Base-by-base conservation (phyloP, 345 rosid genomes). In the Trapa bicornis region DNA sequence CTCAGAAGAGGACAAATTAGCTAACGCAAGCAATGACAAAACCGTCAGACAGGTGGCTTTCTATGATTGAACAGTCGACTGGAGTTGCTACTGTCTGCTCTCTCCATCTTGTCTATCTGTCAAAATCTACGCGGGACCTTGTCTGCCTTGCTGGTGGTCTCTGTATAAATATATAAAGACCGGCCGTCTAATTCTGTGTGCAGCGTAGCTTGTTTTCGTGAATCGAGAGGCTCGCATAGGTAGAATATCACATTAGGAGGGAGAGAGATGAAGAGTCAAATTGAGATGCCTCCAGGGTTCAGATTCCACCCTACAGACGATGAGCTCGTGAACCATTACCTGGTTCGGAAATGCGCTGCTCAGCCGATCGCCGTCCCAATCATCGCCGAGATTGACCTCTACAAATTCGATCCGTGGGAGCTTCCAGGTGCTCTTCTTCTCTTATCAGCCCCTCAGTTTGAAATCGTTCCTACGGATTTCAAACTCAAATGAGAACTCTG, bases 271-370 rank as follows among this genome's bases (percentile, higher is more conserved):
- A 64, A 64, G 67, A 66, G 67, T 35, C 89, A 76, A 71, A 11
- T 89, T 7, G 84, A 80, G 63, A 75, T 93, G 45, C 98, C 98
- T 33, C 79, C 97, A 0, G 98, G 98, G 52, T 90, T 93, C 82
- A 79, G 98, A 76, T 93, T 93, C 65, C 97, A 93, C 62, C 98
- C 98, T 0, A 93, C 98, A 2, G 98, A 93, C 64, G 98, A 93
- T 1, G 98, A 93, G 80, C 69, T 93, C 43, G 97, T 93, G 50
- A 86, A 76, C 74, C 88, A 83, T 67, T 93, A 93, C 70, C 72
- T 93, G 64, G 75, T 87, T 11, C 79, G 87, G 73, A 90, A 82
- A 80, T 85, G 96, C 45, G 79, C 81, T 1, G 78, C 86, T 0
- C 80, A 78, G 39, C 77, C 87, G 15, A 78, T 90, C 54, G 15